Evolutionary conservation across 2,329 filamentous ascomycete genomes (phyloP).

Genomic region (Massarina eburnea): DNA sequence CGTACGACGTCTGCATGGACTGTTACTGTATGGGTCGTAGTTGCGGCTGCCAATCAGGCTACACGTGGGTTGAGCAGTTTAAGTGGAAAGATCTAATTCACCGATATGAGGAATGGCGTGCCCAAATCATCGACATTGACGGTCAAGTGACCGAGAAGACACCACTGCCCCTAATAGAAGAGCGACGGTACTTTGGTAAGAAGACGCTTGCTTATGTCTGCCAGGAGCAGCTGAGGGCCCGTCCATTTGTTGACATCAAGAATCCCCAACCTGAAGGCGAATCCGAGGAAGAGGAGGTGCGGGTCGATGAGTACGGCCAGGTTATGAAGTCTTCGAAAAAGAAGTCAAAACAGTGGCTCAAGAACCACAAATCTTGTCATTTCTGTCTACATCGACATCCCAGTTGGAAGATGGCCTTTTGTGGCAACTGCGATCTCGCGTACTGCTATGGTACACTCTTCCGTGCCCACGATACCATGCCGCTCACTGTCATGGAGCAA

Average conservation of each 20-base stretch:
- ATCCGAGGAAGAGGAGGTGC: conserved; percentile 55
- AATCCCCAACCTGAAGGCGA: conserved; percentile 56
- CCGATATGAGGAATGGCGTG: conserved; percentile 81
- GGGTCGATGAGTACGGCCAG: conserved; percentile 65
- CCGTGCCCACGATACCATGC: conserved; percentile 87
- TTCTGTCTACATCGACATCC: conserved; percentile 80
- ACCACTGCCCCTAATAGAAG: conserved; percentile 70
- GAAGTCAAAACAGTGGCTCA: conserved; percentile 53
- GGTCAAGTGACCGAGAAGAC: conserved; percentile 66
- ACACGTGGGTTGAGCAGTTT: conserved; percentile 94
- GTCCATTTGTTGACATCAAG: conserved; percentile 82
- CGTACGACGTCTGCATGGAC: conserved; percentile 97
- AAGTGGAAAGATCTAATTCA: conserved; percentile 75
- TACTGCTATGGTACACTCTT: conserved; percentile 96
- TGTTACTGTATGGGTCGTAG: conserved; percentile 97
- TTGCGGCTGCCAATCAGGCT: conserved; percentile 81
- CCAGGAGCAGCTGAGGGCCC: conserved; percentile 77
- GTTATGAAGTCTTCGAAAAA: conserved; percentile 67
- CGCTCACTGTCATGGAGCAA: conserved; percentile 77
- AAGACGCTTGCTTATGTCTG: conserved; percentile 91
- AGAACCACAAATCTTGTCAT: conserved; percentile 67
- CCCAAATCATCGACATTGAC: conserved; percentile 72
- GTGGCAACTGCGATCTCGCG: conserved; percentile 70
- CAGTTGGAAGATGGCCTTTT: conserved; percentile 81
- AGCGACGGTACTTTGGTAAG: conserved; percentile 65